Percentiles rank a stretch among this genome's conserved stretches.
Evolutionary conservation across 306 rosid genomes (phyloP).

Genomic region (Corylus heterophylla): DNA sequence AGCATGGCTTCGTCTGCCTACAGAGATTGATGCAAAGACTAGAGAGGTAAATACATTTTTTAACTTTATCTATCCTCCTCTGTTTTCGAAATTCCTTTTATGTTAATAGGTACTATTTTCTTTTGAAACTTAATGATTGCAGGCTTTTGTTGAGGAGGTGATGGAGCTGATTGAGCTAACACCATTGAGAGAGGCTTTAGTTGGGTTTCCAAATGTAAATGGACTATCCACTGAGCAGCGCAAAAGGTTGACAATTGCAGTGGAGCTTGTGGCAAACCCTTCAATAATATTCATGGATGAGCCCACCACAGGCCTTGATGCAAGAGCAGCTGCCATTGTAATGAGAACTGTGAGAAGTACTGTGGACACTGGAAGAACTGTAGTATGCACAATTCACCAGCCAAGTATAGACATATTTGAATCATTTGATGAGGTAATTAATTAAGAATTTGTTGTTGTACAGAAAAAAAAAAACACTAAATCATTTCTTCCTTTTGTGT

Average conservation of each 20-base stretch:
- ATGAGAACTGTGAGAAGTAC: conserved; percentile 61
- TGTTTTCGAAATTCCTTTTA: no score
- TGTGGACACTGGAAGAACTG: conserved; percentile 56
- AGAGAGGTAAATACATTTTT: conserved; percentile 33
- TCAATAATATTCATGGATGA: conserved; percentile 63
- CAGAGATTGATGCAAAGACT: conserved; percentile 34
- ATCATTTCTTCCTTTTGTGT: not conserved
- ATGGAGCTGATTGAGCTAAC: conserved; percentile 55
- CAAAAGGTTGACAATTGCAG: conserved; percentile 54
- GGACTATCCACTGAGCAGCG: conserved; percentile 59
- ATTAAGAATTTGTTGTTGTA: not conserved
- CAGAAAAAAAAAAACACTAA: not conserved
- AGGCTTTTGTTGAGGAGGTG: conserved; percentile 57
- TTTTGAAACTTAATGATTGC: not conserved
- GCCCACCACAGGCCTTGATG: conserved; percentile 60
- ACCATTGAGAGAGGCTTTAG: conserved; percentile 41
- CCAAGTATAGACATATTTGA: conserved; percentile 64
- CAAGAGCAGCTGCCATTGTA: conserved; percentile 61
- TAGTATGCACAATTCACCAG: conserved; percentile 60
- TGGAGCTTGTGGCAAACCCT: conserved; percentile 58
- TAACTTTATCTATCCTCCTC: not conserved
- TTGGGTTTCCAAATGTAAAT: conserved; percentile 51
- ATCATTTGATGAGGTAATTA: conserved; percentile 52
- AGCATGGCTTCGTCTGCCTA: conserved; percentile 56
- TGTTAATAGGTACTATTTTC: not conserved